Evolutionary conservation across 2,329 filamentous ascomycete genomes (phyloP), one percentile per base, ranked within the genome.

Genomic region (Colletotrichum sp.): DNA sequence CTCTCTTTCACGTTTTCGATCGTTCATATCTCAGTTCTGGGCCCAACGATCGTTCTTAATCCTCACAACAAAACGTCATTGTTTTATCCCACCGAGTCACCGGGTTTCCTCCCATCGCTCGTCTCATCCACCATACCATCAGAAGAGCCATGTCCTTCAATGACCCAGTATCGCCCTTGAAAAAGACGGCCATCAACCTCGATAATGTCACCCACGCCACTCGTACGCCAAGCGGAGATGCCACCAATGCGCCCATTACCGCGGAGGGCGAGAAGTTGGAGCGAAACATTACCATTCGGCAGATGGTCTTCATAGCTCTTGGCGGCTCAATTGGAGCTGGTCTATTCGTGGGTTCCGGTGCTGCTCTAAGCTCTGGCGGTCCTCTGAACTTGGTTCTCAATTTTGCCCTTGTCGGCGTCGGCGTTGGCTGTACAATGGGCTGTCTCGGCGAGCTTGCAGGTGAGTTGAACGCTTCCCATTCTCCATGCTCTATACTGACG

Each of bases 281-380:
- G 69, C 77, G 80, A 6, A 72, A 78, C 68, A 85, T 85, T 77
- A 81, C 79, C 2, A 83, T 79, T 6, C 82, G 84, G 3, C 84
- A 85, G 64, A 84, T 85, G 79, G 62, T 83, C 68, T 79, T 84
- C 52, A 84, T 85, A 79, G 83, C 83, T 18, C 77, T 85, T 3
- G 81, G 82, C 8, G 81, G 83, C 36, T 84, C 83, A 59, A 85
- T 85, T 68, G 84, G 84, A 12, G 84, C 84, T 10, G 84, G 84
- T 3, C 78, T 85, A 2, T 81, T 85, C 57, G 80, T 85, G 10
- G 82, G 81, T 18, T 84, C 83, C 5, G 82, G 81, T 22, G 78
- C 77, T 22, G 82, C 81, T 26, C 79, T 85, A 15, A 79, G 80
- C 22, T 78, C 79, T 18, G 83, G 82, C 22, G 84, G 84, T 1